A percentile compares a stretch with the other conserved stretches of the same genome.
Evolutionary conservation across 768 basidiomycete genomes (phyloP).

Genomic region (Tricholoma furcatifolium): DNA sequence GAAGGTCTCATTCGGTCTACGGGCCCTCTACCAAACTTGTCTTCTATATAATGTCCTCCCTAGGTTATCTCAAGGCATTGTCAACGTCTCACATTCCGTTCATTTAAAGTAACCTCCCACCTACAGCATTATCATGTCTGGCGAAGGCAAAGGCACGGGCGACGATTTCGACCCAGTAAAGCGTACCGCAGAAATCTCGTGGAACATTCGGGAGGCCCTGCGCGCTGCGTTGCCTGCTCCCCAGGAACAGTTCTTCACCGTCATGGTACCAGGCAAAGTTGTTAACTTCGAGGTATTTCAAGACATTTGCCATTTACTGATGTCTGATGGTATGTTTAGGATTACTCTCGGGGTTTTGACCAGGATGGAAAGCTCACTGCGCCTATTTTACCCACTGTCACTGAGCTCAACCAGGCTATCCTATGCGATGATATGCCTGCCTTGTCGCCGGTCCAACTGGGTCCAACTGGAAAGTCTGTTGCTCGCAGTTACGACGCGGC

Average conservation of each 20-base stretch:
- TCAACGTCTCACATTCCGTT: no score
- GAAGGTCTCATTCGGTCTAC: no score
- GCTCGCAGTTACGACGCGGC: conserved; percentile 9
- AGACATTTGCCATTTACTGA: neutral
- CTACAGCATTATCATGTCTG: no score
- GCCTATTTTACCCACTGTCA: neutral
- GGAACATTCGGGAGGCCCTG: conserved; percentile 1
- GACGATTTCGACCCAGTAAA: neutral
- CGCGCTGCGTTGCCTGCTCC: neutral
- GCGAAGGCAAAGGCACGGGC: neutral
- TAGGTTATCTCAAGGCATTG: no score
- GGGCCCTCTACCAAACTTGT: no score
- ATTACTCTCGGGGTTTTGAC: conserved; percentile 4
- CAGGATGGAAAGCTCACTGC: neutral
- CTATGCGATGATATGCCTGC: conserved; percentile 9
- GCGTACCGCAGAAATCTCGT: conserved; percentile 5
- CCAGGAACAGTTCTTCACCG: conserved; percentile 5
- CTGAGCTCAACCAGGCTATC: conserved; percentile 6
- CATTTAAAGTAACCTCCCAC: no score
- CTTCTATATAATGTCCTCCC: no score
- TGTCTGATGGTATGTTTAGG: neutral
- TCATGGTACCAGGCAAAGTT: conserved; percentile 5
- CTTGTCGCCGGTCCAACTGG: conserved; percentile 2
- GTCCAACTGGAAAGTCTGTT: conserved; percentile 7
- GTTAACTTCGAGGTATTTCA: neutral